Base-by-base conservation (phyloP, 108 stramenopile genomes). In the Conticribra weissflogii region DNA sequence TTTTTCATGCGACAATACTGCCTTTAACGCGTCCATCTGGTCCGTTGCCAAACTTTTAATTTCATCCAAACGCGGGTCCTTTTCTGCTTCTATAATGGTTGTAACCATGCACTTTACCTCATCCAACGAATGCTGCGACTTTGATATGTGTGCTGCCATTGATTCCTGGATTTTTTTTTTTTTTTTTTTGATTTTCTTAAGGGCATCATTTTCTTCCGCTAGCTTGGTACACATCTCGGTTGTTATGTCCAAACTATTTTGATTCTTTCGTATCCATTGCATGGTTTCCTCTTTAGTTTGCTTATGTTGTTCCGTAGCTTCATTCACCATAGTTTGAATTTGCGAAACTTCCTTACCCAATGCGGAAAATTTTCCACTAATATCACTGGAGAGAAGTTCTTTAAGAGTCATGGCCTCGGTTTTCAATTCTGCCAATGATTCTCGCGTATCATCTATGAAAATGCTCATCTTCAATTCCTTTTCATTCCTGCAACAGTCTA, bases 251-350 rank as follows among this genome's bases (percentile, higher is more conserved):
- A 54, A 69, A 3, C n/a, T 54, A 30, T 22, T 63, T 51, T 33
- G 28, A 15, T 19, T 57, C 48, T 63, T 53, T 31, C 45, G 31
- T 31, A 46, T 56, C 53, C 9, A 48, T 46, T 23, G 23, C 15
- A 53, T 63, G 16, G 36, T 47, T 15, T 2, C 27, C 2, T 63
- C 9, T 25, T 63, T 49, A 18, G 62, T 27, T 3, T 25, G 53
- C 17, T 45, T 36, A 30, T 57, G 71, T 28, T 50, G 27, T 1
- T 63, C 62, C 19, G 46, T 72, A 8, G 60, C 41, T 18, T 14
- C 17, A 51, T 72, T 56, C 17, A 72, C 28, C 22, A 72, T 18
- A 4, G 62, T 46, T 57, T 55, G 55, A 15, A 54, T 56, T 47
- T 29, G 12, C 3, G 61, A 21, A 9, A 72, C 30, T 3, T 48